Evolutionary conservation across 2,329 filamentous ascomycete species (phyloP), one percentile per base, ranked within the genome.

Genomic region (Colletotrichum incanum): DNA sequence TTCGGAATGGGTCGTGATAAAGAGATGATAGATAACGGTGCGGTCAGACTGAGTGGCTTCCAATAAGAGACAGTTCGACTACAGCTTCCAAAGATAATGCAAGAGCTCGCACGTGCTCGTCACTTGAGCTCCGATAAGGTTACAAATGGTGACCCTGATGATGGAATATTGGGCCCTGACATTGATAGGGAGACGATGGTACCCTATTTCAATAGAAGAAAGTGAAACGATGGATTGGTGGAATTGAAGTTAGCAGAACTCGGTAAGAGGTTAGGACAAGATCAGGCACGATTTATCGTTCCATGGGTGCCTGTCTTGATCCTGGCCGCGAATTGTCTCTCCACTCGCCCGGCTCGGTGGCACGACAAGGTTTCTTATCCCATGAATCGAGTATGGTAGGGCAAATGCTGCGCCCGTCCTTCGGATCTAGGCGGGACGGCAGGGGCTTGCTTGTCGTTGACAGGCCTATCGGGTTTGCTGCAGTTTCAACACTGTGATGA

Each of bases 121-220:
- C 20, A 62, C 23, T 71, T 9, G 28, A 41, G 20, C 20, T 63
- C 58, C 37, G 65, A 68, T 71, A 71, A 68, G 68, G 52, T 7
- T 41, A 14, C 34, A 20, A 28, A 39, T 20, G 8, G 26, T 5
- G 39, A 12, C n/a, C 1, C 41, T 26, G 8, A 28, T 58, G 5
- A 60, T 9, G 11, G 60, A 8, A 31, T 47, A 54, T 5, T 1
- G 18, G 16, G 3, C 18, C 14, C 6, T 7, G 1, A 18, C 26
- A 26, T 11, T 7, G 49, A 5, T 47, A 43, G 39, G 5, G n/a
- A n/a, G 11, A 5, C 16, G 26, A 9, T 16, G 18, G 12, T 28
- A 2, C n/a, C n/a, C 34, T 55, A 63, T 64, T 43, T 59, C 12
- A 69, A 26, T 2, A 39, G n/a, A 5, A 20, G 9, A 16, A 52